These are phyloP conservation scores for Takashimella tepidaria DNA, from an alignment of 1,284 basidiomycete species.

Conservation along the genomic window DNA sequence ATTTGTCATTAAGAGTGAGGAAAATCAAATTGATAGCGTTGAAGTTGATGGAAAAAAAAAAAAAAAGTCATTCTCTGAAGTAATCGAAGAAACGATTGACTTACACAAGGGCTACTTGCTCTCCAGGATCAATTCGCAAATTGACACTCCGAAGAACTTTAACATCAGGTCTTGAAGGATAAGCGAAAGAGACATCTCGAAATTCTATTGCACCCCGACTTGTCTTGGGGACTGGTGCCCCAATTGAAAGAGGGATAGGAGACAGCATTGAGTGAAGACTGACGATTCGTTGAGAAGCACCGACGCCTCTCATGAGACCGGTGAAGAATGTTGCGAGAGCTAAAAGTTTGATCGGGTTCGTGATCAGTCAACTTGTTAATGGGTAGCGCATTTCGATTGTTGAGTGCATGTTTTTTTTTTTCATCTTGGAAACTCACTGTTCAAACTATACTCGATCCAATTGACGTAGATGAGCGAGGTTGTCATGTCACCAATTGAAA, in stretches of 20 bases:
- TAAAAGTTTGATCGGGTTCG: constrained; percentile 11
- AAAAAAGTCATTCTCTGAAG: too few species aligned
- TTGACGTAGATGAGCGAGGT: constrained; percentile 46
- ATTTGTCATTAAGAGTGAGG: too few species aligned
- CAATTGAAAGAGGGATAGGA: constrained; percentile 40
- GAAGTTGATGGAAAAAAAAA: too few species aligned
- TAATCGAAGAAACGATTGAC: too few species aligned
- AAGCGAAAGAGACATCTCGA: constrained; percentile 75
- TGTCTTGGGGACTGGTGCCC: constrained; percentile 25
- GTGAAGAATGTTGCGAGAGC: constrained; percentile 46
- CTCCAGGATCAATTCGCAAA: constrained; percentile 50
- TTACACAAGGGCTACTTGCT: constrained; percentile 48
- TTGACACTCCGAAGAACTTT: constrained; percentile 68
- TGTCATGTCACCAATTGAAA: constrained; percentile 46
- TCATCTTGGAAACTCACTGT: constrained; percentile 45
- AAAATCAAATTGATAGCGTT: too few species aligned
- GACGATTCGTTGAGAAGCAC: constrained; percentile 44
- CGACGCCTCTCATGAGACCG: constrained; percentile 46
- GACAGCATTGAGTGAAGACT: constrained; percentile 37
- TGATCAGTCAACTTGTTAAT: too few species aligned
- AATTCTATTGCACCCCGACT: constrained; percentile 66
- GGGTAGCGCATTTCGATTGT: too few species aligned
- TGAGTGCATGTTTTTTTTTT: too few species aligned
- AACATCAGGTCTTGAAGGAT: constrained; percentile 82
- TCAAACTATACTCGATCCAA: constrained; percentile 47